A percentile compares a stretch with the other conserved stretches of the same genome.
Evolutionary conservation across 441 rosid genomes (phyloP).

Genomic region (Capsella rubella): DNA sequence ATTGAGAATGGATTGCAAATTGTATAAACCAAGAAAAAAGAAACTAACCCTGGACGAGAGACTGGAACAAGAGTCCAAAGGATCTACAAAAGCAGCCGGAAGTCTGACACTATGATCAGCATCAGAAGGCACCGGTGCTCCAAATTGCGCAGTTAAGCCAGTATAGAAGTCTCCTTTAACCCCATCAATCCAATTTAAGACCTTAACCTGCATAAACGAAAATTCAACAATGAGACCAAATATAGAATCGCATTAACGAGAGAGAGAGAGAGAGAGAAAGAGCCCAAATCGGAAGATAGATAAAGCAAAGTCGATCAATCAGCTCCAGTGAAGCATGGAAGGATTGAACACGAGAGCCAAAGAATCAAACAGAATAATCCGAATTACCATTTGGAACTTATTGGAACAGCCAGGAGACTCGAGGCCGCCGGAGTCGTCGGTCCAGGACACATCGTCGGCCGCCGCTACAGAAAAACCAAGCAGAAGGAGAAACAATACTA

Average conservation of each 20-base stretch:
- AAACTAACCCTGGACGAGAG: conserved; percentile 70
- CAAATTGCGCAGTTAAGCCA: conserved; percentile 87
- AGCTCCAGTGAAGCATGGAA: background rate
- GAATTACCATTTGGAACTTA: conserved; percentile 53
- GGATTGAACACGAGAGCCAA: background rate
- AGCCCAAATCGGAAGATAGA: background rate
- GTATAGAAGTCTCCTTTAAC: conserved; percentile 54
- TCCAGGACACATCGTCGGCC: conserved; percentile 48
- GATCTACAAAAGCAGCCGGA: conserved; percentile 65
- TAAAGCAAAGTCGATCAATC: conserved; percentile 18
- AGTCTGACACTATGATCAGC: conserved; percentile 57
- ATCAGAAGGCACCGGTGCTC: conserved; percentile 63
- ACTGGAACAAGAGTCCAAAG: conserved; percentile 75
- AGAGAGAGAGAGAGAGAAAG: conserved; percentile 13
- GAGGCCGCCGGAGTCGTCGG: conserved; percentile 44
- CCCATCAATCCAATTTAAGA: conserved; percentile 79
- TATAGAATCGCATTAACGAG: background rate
- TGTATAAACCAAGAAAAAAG: background rate
- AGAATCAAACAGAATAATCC: background rate
- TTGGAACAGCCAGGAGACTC: conserved; percentile 51
- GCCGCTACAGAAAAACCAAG: conserved; percentile 30
- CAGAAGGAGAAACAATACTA: conserved; percentile 37
- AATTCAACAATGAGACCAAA: conserved; percentile 2
- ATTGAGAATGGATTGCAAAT: background rate
- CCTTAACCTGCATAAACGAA: conserved; percentile 64